Conservation (phyloP, 78 protist genomes). For the Anaeramoeba ignava region DNA sequence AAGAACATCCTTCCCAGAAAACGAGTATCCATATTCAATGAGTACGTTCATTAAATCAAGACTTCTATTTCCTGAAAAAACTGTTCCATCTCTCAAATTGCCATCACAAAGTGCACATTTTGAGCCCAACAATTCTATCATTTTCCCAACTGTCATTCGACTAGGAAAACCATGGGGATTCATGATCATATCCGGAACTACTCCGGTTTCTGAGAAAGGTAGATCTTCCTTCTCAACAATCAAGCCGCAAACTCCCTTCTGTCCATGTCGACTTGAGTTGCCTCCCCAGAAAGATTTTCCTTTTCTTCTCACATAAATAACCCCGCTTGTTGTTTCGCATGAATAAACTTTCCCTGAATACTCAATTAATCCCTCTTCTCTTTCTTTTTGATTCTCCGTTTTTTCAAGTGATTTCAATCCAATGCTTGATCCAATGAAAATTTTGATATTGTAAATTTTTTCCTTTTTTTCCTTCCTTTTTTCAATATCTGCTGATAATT, state of each 20-base stretch:
- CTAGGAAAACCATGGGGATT: conserved; percentile 99
- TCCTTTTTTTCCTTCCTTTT: no score
- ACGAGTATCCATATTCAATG: not conserved
- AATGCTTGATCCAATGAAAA: no score
- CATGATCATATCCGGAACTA: conserved; percentile 98
- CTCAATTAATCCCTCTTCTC: not conserved
- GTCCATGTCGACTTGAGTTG: conserved; percentile 90
- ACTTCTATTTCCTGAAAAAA: not conserved
- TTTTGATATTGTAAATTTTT: no score
- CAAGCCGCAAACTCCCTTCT: conserved; percentile 97
- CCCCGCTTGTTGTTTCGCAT: not conserved
- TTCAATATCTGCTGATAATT: no score
- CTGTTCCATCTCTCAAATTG: conserved; percentile 34
- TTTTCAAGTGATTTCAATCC: no score
- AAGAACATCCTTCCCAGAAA: conserved; percentile 13
- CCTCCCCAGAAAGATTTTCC: not conserved
- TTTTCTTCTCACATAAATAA: not conserved
- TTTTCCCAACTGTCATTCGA: conserved; percentile 94
- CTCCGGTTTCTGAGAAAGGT: conserved; percentile 92
- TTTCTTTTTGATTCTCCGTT: not conserved
- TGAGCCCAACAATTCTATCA: conserved; percentile 89
- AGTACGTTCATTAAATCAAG: not conserved
- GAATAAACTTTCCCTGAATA: not conserved
- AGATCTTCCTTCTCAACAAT: conserved; percentile 86
- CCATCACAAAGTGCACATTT: conserved; percentile 77